A percentile compares a stretch with the other conserved stretches of the same genome.
Conservation (phyloP, 768 basidiomycete species). For the Amanita polypyramis region DNA sequence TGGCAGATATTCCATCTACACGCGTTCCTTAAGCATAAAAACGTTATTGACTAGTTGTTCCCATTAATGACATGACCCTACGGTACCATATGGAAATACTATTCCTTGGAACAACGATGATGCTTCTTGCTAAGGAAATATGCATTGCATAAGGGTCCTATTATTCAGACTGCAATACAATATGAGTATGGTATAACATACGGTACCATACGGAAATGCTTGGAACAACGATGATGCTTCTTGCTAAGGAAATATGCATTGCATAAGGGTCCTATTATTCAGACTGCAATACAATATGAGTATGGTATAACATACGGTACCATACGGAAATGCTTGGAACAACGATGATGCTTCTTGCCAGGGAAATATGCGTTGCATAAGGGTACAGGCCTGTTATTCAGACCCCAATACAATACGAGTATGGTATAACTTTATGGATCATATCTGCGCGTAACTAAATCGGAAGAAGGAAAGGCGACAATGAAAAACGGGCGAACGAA, state of each 20-base stretch:
- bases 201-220: no score
- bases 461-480: background rate
- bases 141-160: background rate
- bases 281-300: background rate
- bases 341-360: background rate
- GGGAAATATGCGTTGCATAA: background rate
- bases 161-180: background rate
- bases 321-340: no score
- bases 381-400: background rate
- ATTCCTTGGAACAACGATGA: background rate
- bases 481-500: background rate
- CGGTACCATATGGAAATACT: background rate
- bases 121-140: background rate
- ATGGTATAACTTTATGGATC: background rate
- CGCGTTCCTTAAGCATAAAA: slow-evolving; percentile 93
- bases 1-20: slow-evolving; percentile 97
- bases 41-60: slow-evolving; percentile 65
- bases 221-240: no score
- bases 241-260: background rate
- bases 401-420: slow-evolving; percentile 1
- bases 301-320: background rate
- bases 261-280: background rate
- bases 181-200: background rate
- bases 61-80: background rate
- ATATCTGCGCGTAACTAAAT: background rate